These are phyloP conservation scores for Myxozyma neotropica DNA, from an alignment of 805 yeast genomes.

Conservation along the genomic window DNA sequence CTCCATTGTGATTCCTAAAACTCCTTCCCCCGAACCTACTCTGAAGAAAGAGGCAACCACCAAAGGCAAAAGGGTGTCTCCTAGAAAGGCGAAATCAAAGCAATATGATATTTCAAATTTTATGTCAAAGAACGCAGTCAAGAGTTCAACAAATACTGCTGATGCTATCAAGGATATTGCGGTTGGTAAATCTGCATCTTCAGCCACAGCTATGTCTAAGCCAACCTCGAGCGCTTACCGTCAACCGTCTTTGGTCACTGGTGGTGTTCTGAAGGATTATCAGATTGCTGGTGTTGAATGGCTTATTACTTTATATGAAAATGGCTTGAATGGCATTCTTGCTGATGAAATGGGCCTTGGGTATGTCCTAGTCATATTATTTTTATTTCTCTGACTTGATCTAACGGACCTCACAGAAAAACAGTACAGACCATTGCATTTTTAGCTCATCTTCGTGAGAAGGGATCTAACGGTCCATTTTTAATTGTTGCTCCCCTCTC, in stretches of 20 bases:
- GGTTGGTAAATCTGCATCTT: background rate
- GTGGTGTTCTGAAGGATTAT: slow-evolving; percentile 72
- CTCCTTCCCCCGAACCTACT: background rate
- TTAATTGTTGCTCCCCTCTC: slow-evolving; percentile 79
- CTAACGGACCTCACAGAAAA: slow-evolving; percentile 45
- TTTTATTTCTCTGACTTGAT: background rate
- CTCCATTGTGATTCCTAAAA: background rate
- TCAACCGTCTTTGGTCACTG: slow-evolving; percentile 59
- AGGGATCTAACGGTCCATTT: slow-evolving; percentile 78
- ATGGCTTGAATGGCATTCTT: slow-evolving; percentile 90
- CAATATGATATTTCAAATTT: background rate
- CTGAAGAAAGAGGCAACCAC: background rate
- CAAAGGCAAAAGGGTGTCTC: background rate
- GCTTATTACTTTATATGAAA: slow-evolving; percentile 84
- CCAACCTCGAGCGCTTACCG: slow-evolving; percentile 10
- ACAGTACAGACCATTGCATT: slow-evolving; percentile 87
- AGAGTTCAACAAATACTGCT: background rate
- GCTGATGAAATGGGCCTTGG: slow-evolving; percentile 99
- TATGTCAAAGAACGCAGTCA: background rate
- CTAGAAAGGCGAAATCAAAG: background rate
- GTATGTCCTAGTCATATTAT: slow-evolving; percentile 11
- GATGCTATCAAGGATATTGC: slow-evolving; percentile 1
- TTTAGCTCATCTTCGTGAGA: slow-evolving; percentile 71
- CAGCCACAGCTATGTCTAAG: background rate
- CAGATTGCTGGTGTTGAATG: slow-evolving; percentile 91